Percentiles rank a stretch among this genome's conserved stretches.
These are phyloP conservation scores for Sistotremastrum niveocremeum DNA, from an alignment of 768 basidiomycete species.

Conservation along the genomic window DNA sequence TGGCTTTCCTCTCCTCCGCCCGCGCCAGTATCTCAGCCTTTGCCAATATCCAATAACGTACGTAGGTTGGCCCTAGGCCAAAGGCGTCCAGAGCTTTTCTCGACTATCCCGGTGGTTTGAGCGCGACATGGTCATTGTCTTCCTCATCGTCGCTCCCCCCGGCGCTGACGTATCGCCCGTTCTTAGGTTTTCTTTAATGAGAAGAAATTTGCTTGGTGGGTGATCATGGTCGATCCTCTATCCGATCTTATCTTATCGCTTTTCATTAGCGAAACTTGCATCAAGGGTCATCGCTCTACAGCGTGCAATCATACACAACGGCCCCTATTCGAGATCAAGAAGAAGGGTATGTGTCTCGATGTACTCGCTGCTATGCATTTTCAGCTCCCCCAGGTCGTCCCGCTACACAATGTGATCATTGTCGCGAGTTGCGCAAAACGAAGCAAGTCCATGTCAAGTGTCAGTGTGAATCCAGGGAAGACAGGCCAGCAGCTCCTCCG, in stretches of 20 bases:
- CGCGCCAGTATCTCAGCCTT: too few relatives aligned
- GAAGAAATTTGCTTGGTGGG: constrained; percentile 77
- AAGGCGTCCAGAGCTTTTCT: too few relatives aligned
- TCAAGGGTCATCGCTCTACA: constrained; percentile 90
- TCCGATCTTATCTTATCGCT: constrained; percentile 1
- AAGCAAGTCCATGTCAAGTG: constrained; percentile 29
- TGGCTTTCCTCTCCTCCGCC: too few relatives aligned
- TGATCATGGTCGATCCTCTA: constrained; percentile 5
- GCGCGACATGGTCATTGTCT: too few relatives aligned
- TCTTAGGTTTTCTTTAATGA: constrained; percentile 51
- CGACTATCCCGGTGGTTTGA: too few relatives aligned
- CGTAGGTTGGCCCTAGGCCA: too few relatives aligned
- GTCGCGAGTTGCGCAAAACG: constrained; percentile 52
- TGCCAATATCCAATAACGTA: too few relatives aligned
- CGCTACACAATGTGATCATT: constrained; percentile 52
- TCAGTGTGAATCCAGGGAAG: constrained; percentile 16
- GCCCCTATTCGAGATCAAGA: constrained; percentile 72
- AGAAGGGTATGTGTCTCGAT: constrained; percentile 19
- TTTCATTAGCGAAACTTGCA: constrained; percentile 72
- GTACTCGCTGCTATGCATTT: too few relatives aligned
- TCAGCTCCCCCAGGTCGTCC: constrained; percentile 24
- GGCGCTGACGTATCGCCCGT: too few relatives aligned
- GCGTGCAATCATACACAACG: constrained; percentile 81
- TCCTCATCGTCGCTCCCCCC: too few relatives aligned
- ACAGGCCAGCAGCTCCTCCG: background rate